phyloP scores from a whole-genome alignment of 2,329 filamentous ascomycete genomes.

The Apiospora koreana region DNA sequence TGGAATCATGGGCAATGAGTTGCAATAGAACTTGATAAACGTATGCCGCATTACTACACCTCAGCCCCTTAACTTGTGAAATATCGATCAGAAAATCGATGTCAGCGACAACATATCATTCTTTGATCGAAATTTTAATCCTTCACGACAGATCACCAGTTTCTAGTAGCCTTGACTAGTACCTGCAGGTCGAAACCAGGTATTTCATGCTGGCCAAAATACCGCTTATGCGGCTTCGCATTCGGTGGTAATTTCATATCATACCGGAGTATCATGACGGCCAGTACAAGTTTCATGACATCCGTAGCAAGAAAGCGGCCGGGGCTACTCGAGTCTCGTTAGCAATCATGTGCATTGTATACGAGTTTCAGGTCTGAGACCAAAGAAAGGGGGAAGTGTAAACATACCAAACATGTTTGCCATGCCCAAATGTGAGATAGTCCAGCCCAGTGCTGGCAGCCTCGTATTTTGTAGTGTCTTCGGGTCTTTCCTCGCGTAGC shows the following conservation, averaged over 20 bases:
- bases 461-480: background rate
- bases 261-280: constrained; percentile 1
- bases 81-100: too few relatives aligned
- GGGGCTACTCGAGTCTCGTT: background rate
- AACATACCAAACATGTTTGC: constrained; percentile 11
- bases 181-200: background rate
- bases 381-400: too few relatives aligned
- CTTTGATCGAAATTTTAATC: too few relatives aligned
- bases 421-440: constrained; percentile 10
- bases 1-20: too few relatives aligned
- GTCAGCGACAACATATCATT: too few relatives aligned
- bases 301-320: constrained; percentile 12
- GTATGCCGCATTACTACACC: too few relatives aligned
- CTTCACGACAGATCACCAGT: background rate
- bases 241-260: constrained; percentile 8
- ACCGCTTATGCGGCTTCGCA: background rate
- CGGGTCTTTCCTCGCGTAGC: background rate
- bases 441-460: background rate
- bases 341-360: background rate
- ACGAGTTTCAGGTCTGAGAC: background rate
- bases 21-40: too few relatives aligned
- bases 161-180: background rate
- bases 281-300: constrained; percentile 11
- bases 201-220: constrained; percentile 6
- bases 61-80: too few relatives aligned